Evolutionary conservation across 2,329 filamentous ascomycete species (phyloP).

Genomic region (Ophiostoma perfectum): DNA sequence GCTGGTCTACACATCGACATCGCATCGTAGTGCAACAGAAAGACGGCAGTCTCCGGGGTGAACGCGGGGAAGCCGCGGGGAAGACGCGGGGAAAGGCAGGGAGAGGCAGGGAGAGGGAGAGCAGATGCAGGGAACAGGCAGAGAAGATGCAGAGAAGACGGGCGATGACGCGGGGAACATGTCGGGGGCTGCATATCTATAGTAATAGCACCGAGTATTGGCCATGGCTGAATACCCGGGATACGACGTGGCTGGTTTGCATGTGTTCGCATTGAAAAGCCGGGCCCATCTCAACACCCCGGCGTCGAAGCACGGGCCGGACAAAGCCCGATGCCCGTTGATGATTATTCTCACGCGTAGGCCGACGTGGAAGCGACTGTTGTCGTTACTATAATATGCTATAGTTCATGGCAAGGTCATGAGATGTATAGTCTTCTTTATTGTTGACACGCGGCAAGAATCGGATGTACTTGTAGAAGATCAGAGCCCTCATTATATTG

Average conservation of each 20-base stretch:
- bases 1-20: no score
- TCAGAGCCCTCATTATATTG: no score
- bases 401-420: no score
- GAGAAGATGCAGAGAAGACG: not conserved
- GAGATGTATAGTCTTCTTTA: no score
- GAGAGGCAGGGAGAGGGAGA: not conserved
- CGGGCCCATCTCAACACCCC: no score
- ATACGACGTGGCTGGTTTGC: not conserved
- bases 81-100: not conserved
- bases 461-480: no score
- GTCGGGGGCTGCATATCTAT: not conserved
- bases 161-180: no score
- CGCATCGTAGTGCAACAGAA: slow-evolving; percentile 4
- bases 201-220: not conserved
- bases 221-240: not conserved
- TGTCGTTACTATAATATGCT: no score
- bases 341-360: not conserved
- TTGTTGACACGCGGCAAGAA: no score
- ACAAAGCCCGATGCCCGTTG: not conserved
- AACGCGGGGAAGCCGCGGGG: slow-evolving; percentile 5
- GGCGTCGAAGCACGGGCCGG: not conserved
- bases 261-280: not conserved
- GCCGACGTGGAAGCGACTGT: no score
- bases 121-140: not conserved
- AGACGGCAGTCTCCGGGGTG: not conserved